These are phyloP conservation scores for Zymoseptoria pseudotritici DNA, from an alignment of 2,329 filamentous ascomycete genomes.

Conservation along the genomic window DNA sequence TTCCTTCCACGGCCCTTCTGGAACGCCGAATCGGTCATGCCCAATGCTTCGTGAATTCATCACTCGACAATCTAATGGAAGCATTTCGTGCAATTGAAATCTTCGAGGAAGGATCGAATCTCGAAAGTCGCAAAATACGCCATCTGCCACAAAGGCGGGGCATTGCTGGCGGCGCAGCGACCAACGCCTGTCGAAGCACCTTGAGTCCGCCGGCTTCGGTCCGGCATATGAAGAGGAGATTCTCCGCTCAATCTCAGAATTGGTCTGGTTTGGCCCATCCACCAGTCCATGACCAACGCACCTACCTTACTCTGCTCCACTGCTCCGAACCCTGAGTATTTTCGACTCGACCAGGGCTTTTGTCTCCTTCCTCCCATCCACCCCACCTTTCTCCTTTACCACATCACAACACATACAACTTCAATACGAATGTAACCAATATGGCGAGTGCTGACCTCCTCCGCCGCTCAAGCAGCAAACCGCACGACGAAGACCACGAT, in stretches of 20 bases:
- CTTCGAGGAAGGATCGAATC: not conserved
- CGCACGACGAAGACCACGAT: conserved; percentile 60
- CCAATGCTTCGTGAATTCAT: not conserved
- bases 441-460: conserved; percentile 24
- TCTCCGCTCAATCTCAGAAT: not conserved
- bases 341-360: not conserved
- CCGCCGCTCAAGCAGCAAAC: conserved; percentile 24
- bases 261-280: not conserved
- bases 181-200: not conserved
- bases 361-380: not conserved
- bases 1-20: not conserved
- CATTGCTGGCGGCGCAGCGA: not conserved
- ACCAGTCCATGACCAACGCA: not conserved
- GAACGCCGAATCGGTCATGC: not conserved
- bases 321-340: not conserved
- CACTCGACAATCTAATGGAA: not conserved
- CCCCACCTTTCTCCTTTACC: conserved; percentile 3
- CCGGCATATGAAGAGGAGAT: not conserved
- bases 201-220: not conserved
- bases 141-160: not conserved
- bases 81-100: not conserved
- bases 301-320: not conserved
- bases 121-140: not conserved
- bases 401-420: conserved; percentile 8
- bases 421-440: conserved; percentile 2